Evolutionary conservation across 257 asterid genomes (phyloP).

Genomic region (Misopates orontium): DNA sequence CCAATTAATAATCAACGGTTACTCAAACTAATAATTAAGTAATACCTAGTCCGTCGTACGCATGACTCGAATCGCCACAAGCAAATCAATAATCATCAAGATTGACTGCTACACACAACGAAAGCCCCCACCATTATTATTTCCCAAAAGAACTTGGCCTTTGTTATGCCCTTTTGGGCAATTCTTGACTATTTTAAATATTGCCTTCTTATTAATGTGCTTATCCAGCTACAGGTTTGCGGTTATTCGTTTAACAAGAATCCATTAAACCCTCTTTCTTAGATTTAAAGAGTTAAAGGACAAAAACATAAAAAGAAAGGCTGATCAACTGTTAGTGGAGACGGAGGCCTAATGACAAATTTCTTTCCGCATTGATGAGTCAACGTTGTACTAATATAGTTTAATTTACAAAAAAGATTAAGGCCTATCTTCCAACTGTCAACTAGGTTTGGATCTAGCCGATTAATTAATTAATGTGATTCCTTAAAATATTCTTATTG

Average conservation of each 20-base stretch:
- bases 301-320: conserved; percentile 11
- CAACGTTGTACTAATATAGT: conserved; percentile 1
- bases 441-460: neutral
- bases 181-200: neutral
- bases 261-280: conserved; percentile 8
- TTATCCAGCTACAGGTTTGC: conserved; percentile 28
- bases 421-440: conserved; percentile 7
- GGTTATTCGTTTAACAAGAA: conserved; percentile 32
- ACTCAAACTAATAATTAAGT: neutral
- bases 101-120: neutral
- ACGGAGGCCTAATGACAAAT: conserved; percentile 22
- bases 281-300: conserved; percentile 24
- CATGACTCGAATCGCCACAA: conserved; percentile 32
- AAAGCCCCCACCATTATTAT: neutral
- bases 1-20: too few species aligned
- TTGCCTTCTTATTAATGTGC: conserved; percentile 8
- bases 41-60: neutral
- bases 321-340: conserved; percentile 28
- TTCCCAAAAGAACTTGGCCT: conserved; percentile 22
- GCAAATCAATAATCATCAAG: conserved; percentile 1
- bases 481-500: too few species aligned
- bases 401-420: neutral
- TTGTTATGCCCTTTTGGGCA: conserved; percentile 15
- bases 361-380: conserved; percentile 1
- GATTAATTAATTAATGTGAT: neutral